These are phyloP conservation scores for Actinidia chinensis DNA, from an alignment of 179 eudicot genomes.

Conservation along the genomic window DNA sequence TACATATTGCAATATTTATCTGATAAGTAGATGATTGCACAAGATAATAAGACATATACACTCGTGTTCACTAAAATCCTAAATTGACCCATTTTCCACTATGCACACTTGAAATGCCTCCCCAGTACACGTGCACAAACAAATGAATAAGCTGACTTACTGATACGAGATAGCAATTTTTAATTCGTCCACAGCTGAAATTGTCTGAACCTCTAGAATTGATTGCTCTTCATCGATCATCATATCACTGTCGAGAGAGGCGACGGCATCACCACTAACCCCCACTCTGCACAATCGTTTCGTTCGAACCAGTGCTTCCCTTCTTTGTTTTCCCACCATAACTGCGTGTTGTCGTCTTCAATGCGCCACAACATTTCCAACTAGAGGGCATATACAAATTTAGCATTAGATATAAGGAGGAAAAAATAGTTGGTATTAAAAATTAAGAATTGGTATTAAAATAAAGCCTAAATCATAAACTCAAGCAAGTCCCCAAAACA, in stretches of 20 bases:
- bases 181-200: constrained; percentile 75
- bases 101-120: not conserved
- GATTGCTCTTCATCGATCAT: constrained; percentile 79
- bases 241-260: constrained; percentile 56
- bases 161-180: constrained; percentile 55
- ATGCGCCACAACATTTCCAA: constrained; percentile 76
- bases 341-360: constrained; percentile 77
- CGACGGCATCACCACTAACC: constrained; percentile 45
- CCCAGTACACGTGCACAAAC: not conserved
- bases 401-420: not conserved
- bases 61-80: not conserved
- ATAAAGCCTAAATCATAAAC: not conserved
- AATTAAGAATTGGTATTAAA: not conserved
- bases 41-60: not conserved
- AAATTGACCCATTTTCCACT: not conserved
- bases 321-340: constrained; percentile 77
- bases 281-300: constrained; percentile 88
- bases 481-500: not conserved
- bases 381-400: constrained; percentile 33
- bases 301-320: constrained; percentile 82
- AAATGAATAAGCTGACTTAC: constrained; percentile 44
- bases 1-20: not conserved
- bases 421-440: not conserved
- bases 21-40: not conserved
- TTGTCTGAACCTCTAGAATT: constrained; percentile 67